These are phyloP conservation scores for Penicillium sp. DNA, from an alignment of 2,329 filamentous ascomycete species.

Conservation along the genomic window DNA sequence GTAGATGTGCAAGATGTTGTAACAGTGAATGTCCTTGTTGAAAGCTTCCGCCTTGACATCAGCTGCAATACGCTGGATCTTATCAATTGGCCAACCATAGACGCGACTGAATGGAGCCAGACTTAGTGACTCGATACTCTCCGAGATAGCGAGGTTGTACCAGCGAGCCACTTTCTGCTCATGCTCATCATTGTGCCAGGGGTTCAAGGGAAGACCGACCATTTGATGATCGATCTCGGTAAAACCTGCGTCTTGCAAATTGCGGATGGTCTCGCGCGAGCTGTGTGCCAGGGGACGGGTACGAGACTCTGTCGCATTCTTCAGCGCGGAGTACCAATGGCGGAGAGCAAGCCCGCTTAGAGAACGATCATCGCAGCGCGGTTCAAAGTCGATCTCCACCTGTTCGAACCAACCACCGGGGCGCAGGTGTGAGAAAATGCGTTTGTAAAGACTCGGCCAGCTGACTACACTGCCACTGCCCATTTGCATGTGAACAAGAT, in stretches of 20 bases:
- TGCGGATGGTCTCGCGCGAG: slow-evolving; percentile 59
- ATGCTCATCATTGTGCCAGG: slow-evolving; percentile 69
- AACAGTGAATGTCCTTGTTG: slow-evolving; percentile 69
- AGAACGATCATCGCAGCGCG: slow-evolving; percentile 70
- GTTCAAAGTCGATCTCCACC: slow-evolving; percentile 83
- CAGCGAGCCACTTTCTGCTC: slow-evolving; percentile 74
- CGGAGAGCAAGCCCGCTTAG: slow-evolving; percentile 60
- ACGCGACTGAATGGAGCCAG: slow-evolving; percentile 73
- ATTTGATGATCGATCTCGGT: slow-evolving; percentile 74
- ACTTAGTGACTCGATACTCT: slow-evolving; percentile 74
- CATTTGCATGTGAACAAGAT: slow-evolving; percentile 82
- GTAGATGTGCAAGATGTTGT: slow-evolving; percentile 60
- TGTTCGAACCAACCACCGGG: slow-evolving; percentile 83
- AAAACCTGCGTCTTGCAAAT: slow-evolving; percentile 75
- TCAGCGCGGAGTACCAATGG: slow-evolving; percentile 72
- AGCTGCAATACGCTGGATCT: slow-evolving; percentile 66
- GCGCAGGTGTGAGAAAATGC: slow-evolving; percentile 73
- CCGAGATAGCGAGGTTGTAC: slow-evolving; percentile 79
- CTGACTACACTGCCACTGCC: slow-evolving; percentile 76
- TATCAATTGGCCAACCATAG: slow-evolving; percentile 62
- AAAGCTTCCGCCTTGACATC: slow-evolving; percentile 71
- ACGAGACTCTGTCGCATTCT: slow-evolving; percentile 68
- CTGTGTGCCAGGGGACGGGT: slow-evolving; percentile 69
- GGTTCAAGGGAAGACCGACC: slow-evolving; percentile 72
- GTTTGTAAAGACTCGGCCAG: slow-evolving; percentile 76